Evolutionary conservation across 2,329 filamentous ascomycete species (phyloP).

Genomic region (Alternaria sp.): DNA sequence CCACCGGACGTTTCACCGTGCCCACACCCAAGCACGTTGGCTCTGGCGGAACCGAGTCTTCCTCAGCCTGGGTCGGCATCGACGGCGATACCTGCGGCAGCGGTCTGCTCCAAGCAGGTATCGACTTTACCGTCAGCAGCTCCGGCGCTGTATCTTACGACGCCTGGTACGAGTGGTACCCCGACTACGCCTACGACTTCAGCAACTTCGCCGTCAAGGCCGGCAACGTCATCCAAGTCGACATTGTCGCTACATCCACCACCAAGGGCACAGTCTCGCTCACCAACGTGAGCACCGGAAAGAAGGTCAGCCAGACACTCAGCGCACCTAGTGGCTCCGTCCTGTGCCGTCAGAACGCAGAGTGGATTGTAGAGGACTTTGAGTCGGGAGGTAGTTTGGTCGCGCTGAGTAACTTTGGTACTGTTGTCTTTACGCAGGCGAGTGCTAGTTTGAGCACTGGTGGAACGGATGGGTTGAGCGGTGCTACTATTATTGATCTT

Average conservation of each 20-base stretch:
- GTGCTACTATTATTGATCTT: not conserved
- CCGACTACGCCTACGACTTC: slow-evolving; percentile 63
- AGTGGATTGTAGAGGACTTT: slow-evolving; percentile 58
- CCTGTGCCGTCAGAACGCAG: slow-evolving; percentile 55
- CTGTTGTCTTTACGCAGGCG: not conserved
- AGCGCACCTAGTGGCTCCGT: slow-evolving; percentile 12
- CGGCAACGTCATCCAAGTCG: slow-evolving; percentile 55
- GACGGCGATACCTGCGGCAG: slow-evolving; percentile 63
- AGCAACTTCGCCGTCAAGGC: slow-evolving; percentile 52
- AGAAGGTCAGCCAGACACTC: slow-evolving; percentile 60
- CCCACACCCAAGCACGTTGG: slow-evolving; percentile 55
- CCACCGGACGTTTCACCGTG: slow-evolving; percentile 61
- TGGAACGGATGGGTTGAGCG: not conserved
- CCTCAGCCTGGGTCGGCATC: slow-evolving; percentile 66
- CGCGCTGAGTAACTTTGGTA: not conserved
- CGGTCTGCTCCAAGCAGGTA: slow-evolving; percentile 64
- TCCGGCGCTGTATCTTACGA: slow-evolving; percentile 53
- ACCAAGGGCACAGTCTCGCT: slow-evolving; percentile 56
- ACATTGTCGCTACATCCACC: slow-evolving; percentile 49
- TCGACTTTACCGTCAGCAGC: slow-evolving; percentile 58
- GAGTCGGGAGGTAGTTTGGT: not conserved
- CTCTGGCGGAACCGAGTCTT: slow-evolving; percentile 51
- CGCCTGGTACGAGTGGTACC: slow-evolving; percentile 69
- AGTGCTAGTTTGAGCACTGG: not conserved
- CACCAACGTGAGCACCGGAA: slow-evolving; percentile 60